A percentile compares a stretch with the other conserved stretches of the same genome.
Conservation (phyloP, 441 rosid species). For the Gossypium gossypioides region DNA sequence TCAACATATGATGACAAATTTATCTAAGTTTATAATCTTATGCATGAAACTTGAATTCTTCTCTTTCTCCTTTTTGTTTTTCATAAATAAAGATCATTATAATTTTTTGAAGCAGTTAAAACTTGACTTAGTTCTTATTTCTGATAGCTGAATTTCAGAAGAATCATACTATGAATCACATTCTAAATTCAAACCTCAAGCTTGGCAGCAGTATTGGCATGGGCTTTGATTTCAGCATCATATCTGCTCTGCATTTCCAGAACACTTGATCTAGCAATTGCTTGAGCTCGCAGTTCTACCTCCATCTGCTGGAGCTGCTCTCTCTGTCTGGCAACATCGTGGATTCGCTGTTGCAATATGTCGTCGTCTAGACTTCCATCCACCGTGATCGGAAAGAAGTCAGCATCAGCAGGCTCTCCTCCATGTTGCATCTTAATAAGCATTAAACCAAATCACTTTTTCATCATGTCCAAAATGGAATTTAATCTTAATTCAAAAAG, state of each 20-base stretch:
- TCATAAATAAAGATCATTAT: neutral
- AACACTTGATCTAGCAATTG: slow-evolving; percentile 57
- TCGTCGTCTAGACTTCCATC: slow-evolving; percentile 53
- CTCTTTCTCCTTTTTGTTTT: neutral
- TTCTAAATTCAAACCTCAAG: slow-evolving; percentile 48
- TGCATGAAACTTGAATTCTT: neutral
- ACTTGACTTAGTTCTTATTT: neutral
- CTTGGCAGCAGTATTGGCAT: slow-evolving; percentile 52
- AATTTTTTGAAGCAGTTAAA: neutral
- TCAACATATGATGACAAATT: neutral
- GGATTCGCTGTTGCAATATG: slow-evolving; percentile 58
- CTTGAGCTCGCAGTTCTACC: slow-evolving; percentile 66
- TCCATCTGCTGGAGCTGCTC: slow-evolving; percentile 72
- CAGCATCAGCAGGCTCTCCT: slow-evolving; percentile 51
- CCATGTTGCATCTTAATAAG: slow-evolving; percentile 67
- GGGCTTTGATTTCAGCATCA: slow-evolving; percentile 56
- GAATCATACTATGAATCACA: neutral
- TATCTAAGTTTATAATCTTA: neutral
- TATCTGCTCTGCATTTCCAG: slow-evolving; percentile 46
- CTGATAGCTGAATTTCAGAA: neutral
- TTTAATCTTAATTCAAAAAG: slow-evolving; percentile 12
- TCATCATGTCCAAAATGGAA: neutral
- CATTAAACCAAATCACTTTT: slow-evolving; percentile 22
- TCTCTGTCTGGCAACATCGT: slow-evolving; percentile 48
- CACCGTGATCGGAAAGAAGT: slow-evolving; percentile 42